Base-by-base conservation (phyloP, 2,329 filamentous ascomycete genomes). In the Neonectria faginata region DNA sequence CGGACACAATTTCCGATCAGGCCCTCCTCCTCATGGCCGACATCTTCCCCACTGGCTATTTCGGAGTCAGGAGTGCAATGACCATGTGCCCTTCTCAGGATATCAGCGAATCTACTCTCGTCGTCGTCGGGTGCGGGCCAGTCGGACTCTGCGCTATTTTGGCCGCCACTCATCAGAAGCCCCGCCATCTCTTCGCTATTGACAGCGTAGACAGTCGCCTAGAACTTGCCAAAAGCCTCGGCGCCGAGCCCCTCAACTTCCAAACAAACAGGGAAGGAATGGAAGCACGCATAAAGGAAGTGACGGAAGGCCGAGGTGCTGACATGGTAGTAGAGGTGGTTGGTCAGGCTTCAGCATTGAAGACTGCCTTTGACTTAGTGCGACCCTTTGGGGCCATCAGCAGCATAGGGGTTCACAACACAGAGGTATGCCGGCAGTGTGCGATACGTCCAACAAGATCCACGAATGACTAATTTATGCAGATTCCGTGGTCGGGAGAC, bases 31-130 rank as follows among this genome's bases (percentile, higher is more conserved):
- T 97, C 27, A 97, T 97, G 94, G 93, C 92, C 16, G 94, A 97
- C 75, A 97, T 97, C 73, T 97, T 96, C 79, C 94, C 94, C 1
- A 93, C 90, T 0, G 92, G 94, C 8, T 97, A 89, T 80, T 97
- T 94, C 72, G 94, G 92, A 7, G 92, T 92, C 5, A 85, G 86
- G 62, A 96, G 93, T 74, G 94, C 89, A 7, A 91, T 97, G 77
- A 87, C 87, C 62, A 80, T 90, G 74, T 83, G 90, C 42, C 70
- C 73, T 22, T 69, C 66, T n/a, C 65, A 75, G 5, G 67, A 76
- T 25, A 65, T 79, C n/a, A 73, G 77, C n/a, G 72, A 81, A 14
- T 87, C 89, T 64, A 92, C 90, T 0, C 89, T 93, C 0, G 91
- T 97, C 1, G 82, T 97, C 20, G 87, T 97, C 64, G 94, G 94